These are phyloP conservation scores for Geotrichum klebahnii DNA, from an alignment of 1,139 yeast species.

Conservation along the genomic window DNA sequence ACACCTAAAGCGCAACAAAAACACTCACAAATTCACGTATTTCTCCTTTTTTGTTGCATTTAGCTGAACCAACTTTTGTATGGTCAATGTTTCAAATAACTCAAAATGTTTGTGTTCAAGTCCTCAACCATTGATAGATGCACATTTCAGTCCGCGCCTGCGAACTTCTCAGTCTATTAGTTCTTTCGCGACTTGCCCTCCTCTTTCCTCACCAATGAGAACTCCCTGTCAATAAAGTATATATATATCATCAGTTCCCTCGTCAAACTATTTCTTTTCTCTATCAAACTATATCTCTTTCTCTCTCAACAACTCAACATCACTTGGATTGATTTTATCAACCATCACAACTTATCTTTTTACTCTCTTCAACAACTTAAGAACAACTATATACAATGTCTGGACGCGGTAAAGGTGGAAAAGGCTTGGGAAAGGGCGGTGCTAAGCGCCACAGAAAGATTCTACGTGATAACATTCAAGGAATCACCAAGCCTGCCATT, in stretches of 20 bases:
- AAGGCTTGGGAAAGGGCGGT: conserved; percentile 98
- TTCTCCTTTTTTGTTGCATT: conserved; percentile 5
- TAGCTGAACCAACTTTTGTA: neutral
- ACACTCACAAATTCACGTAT: neutral
- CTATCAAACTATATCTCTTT: neutral
- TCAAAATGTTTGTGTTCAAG: neutral
- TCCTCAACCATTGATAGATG: too few species aligned
- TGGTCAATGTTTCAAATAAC: neutral
- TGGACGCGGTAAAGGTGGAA: conserved; percentile 99
- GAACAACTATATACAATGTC: conserved; percentile 57
- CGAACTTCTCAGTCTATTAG: neutral
- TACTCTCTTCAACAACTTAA: neutral
- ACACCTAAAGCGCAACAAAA: conserved; percentile 6
- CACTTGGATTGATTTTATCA: neutral
- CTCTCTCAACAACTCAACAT: neutral
- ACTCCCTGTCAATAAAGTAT: neutral
- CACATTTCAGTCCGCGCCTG: neutral
- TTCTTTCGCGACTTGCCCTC: neutral
- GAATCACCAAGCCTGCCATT: conserved; percentile 99
- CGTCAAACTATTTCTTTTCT: neutral
- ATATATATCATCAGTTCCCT: neutral
- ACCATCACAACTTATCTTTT: too few species aligned
- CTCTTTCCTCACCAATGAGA: neutral
- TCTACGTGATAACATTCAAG: conserved; percentile 98
- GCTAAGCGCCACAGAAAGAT: conserved; percentile 99